phyloP scores from a whole-genome alignment of 495 filamentous ascomycete genomes.

The Talaromyces thailandensis region DNA sequence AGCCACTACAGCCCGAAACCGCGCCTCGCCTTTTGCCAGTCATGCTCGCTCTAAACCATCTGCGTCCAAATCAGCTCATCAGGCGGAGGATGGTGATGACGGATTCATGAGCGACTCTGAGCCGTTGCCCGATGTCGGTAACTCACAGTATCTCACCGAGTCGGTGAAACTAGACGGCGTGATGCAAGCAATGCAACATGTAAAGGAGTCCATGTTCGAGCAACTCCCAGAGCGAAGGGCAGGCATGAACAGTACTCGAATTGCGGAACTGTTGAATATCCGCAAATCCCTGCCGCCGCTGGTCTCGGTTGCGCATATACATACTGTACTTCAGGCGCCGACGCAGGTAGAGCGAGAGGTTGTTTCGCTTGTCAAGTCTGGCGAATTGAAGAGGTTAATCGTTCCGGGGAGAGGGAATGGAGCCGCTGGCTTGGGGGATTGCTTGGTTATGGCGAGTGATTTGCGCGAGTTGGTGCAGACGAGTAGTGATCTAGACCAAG shows the following conservation, averaged over 20 bases:
- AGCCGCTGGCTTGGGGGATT: slow-evolving; percentile 56
- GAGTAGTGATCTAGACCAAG: slow-evolving; percentile 31
- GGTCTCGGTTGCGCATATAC: slow-evolving; percentile 62
- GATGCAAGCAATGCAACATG: slow-evolving; percentile 52
- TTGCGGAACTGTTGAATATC: slow-evolving; percentile 62
- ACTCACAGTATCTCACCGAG: slow-evolving; percentile 26
- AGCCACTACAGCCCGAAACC: slow-evolving; percentile 12
- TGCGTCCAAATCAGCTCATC: slow-evolving; percentile 11
- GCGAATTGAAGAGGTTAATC: slow-evolving; percentile 54
- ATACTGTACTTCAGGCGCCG: slow-evolving; percentile 54
- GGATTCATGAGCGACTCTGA: slow-evolving; percentile 37
- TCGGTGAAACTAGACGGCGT: slow-evolving; percentile 54
- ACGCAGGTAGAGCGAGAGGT: slow-evolving; percentile 70
- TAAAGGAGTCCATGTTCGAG: slow-evolving; percentile 57
- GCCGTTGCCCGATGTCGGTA: slow-evolving; percentile 29
- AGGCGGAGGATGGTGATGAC: slow-evolving; percentile 18
- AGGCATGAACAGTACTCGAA: slow-evolving; percentile 67
- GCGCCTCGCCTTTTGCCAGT: slow-evolving; percentile 40
- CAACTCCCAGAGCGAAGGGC: slow-evolving; percentile 50
- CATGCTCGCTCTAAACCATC: slow-evolving; percentile 50
- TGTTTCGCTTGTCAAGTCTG: slow-evolving; percentile 48
- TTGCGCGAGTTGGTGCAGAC: slow-evolving; percentile 48
- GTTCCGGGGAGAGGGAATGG: slow-evolving; percentile 56
- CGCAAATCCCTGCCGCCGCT: slow-evolving; percentile 58
- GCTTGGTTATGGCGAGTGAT: slow-evolving; percentile 54